Evolutionary conservation across 1,284 basidiomycete species (phyloP).

Genomic region (Ceratobasidium sp.): DNA sequence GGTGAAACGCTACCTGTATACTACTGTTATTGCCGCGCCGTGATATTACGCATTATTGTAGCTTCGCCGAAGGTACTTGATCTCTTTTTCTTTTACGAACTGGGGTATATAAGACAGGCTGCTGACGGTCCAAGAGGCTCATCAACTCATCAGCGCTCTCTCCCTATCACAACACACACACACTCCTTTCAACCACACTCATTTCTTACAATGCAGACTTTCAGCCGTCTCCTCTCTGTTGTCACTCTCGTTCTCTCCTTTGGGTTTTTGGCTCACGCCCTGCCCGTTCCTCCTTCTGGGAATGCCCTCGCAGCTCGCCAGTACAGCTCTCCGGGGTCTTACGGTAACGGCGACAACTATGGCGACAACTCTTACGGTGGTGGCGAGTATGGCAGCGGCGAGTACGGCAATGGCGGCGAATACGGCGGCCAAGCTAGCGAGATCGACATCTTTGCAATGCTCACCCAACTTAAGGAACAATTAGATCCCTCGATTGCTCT

Average conservation of each 20-base stretch:
- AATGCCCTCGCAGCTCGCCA: constrained; percentile 19
- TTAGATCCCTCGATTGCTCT: not conserved
- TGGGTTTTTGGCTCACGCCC: constrained; percentile 21
- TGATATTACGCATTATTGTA: no score
- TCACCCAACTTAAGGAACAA: not conserved
- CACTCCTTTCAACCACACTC: constrained; percentile 4
- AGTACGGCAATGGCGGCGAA: not conserved
- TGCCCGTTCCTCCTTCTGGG: not conserved
- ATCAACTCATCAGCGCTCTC: not conserved
- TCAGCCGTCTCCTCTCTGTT: constrained; percentile 18
- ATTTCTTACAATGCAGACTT: constrained; percentile 15
- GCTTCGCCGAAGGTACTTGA: not conserved
- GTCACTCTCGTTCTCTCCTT: constrained; percentile 19
- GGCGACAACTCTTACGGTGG: not conserved
- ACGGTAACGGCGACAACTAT: not conserved
- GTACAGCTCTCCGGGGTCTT: constrained; percentile 2
- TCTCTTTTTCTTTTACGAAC: not conserved
- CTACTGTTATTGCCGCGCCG: no score
- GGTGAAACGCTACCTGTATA: not conserved
- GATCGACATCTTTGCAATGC: not conserved
- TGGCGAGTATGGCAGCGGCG: not conserved
- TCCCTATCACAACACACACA: constrained; percentile 11
- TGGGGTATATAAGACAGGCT: constrained; percentile 21
- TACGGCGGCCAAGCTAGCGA: no score
- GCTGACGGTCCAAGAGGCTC: not conserved